Evolutionary conservation across 2,329 filamentous ascomycete genomes (phyloP).

Genomic region (Capronia epimyces): DNA sequence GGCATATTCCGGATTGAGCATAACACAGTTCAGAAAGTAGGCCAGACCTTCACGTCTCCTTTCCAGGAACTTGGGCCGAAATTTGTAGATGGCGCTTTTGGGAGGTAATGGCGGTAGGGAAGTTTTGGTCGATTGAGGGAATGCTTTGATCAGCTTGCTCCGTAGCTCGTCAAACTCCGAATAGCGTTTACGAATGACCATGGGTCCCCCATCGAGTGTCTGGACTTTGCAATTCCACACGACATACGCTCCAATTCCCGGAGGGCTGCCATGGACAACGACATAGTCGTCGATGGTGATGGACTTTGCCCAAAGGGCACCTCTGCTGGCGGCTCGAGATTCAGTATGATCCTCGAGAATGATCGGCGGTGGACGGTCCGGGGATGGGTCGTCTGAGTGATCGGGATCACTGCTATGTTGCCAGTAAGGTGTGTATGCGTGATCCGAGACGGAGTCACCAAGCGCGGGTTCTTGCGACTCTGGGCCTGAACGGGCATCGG

Average conservation of each 20-base stretch:
- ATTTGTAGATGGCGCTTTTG: slow-evolving; percentile 79
- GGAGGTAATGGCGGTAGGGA: slow-evolving; percentile 76
- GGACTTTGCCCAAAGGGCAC: slow-evolving; percentile 57
- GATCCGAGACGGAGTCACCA: slow-evolving; percentile 1
- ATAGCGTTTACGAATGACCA: slow-evolving; percentile 62
- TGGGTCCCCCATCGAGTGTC: slow-evolving; percentile 63
- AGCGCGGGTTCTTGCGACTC: slow-evolving; percentile 1
- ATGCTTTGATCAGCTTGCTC: slow-evolving; percentile 66
- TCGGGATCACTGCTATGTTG: slow-evolving; percentile 40
- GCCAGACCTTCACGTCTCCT: slow-evolving; percentile 73
- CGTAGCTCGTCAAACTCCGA: slow-evolving; percentile 89
- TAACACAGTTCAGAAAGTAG: slow-evolving; percentile 89
- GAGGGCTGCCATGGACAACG: slow-evolving; percentile 49
- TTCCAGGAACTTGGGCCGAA: slow-evolving; percentile 79
- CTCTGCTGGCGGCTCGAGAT: slow-evolving; percentile 47
- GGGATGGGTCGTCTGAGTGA: slow-evolving; percentile 38
- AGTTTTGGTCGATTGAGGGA: slow-evolving; percentile 68
- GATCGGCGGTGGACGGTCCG: slow-evolving; percentile 47
- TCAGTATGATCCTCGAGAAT: slow-evolving; percentile 60
- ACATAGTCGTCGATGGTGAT: slow-evolving; percentile 59
- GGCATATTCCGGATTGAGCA: slow-evolving; percentile 90
- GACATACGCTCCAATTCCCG: slow-evolving; percentile 75
- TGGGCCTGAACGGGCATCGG: slow-evolving; percentile 7
- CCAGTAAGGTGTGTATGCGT: slow-evolving; percentile 41
- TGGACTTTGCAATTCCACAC: slow-evolving; percentile 89